Evolutionary conservation across 495 filamentous ascomycete species (phyloP), one percentile per base, ranked within the genome.

Genomic region (Symbiotaphrina buchneri): DNA sequence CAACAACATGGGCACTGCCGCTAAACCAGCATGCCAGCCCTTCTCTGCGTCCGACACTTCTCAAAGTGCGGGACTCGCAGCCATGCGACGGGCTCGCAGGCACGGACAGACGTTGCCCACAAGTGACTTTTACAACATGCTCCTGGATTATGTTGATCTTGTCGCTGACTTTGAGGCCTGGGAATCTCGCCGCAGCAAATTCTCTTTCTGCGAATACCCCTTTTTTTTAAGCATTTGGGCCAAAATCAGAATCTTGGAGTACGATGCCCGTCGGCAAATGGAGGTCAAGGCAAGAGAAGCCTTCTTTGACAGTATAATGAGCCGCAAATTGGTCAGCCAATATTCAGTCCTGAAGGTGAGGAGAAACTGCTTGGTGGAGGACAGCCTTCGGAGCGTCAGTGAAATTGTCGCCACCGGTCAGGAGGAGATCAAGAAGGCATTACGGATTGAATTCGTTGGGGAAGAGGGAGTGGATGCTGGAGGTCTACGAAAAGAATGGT

Each of bases 401-500:
- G 81, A 90, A 50, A 72, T 79, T 17, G 71, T 90, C 18, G 82
- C 84, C 5, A 66, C 70, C 18, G 74, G 79, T 1, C 63, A 72
- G 28, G 81, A 87, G 33, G 85, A 93, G 28, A 72, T 91, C 50
- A 95, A 95, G 50, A 94, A 95, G 47, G 80, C 75, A 5, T 51
- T 95, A 27, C 69, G 76, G 19, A 84, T 94, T 28, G 73, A 79
- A 34, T 95, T 95, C 41, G 46, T 66, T 15, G 82, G 80, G 26
- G 85, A 93, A 48, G 84, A 93, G 47, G 84, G 84, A 1, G 66
- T 94, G 27, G 84, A 95, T 54, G 85, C 79, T 6, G 84, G 84
- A 18, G 84, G 84, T 3, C 60, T 91, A 19, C 68, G 82, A 28
- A 95, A 95, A 47, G 84, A 95, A 50, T 95, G 85, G 85, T 95